Evolutionary conservation across 2,329 filamentous ascomycete genomes (phyloP), one percentile per base, ranked within the genome.

Genomic region (Nectriaceae sp.): DNA sequence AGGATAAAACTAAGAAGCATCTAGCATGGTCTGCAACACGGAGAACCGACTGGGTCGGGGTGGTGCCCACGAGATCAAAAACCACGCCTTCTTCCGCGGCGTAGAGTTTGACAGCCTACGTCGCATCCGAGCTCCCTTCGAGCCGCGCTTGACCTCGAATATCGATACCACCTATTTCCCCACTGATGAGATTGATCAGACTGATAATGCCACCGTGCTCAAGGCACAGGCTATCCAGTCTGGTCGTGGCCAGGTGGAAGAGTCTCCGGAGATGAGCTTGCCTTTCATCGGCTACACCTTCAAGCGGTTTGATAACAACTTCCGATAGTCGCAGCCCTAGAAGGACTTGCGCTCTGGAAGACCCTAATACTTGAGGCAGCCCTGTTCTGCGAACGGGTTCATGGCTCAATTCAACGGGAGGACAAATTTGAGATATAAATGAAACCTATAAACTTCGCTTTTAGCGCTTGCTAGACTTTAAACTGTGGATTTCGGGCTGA

Each of bases 141-240:
- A 97, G 75, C 94, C 94, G 3, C 90, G 91, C 65, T 78, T 99
- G 56, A 88, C 89, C 52, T 96, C 90, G 54, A 94, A 94, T 70
- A 88, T 96, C 63, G 94, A 99, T 68, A 96, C 94, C 18, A 93
- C 92, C 40, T 97, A 99, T 78, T 99, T 99, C 84, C 94, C 94
- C 10, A 97, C 91, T 44, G 94, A 99, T 66, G 94, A 99, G 72
- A 97, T 99, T 66, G 91, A 96, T 62, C 93, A 97, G 76, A 93
- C 91, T 46, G 92, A 97, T 70, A 96, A 91, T 56, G 90, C 89
- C 47, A 94, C 91, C 20, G 81, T 89, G 57, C 82, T 96, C 64
- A 89, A 90, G 68, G 89, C 89, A 18, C 89, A 95, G 70, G 90
- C 89, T 42, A 81, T 87, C 55, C 85, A 87, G 52, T 80, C 85